phyloP scores from a whole-genome alignment of 2,329 filamentous ascomycete species.

The Microcyclospora pomicola region DNA sequence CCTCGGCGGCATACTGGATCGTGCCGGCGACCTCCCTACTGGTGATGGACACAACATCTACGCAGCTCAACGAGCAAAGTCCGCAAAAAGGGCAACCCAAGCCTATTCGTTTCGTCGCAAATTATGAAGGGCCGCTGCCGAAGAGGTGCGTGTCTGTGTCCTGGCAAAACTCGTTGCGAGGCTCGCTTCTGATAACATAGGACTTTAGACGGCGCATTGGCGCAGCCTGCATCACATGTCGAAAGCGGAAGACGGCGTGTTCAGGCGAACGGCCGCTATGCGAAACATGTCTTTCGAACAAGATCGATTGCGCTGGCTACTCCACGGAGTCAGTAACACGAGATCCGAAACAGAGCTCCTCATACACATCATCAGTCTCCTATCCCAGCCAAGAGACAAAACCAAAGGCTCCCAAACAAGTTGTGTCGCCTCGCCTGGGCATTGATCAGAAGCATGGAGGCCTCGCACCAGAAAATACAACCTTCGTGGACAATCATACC shows the following conservation, averaged over 20 bases:
- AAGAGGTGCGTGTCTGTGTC: conserved; percentile 34
- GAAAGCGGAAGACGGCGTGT: conserved; percentile 37
- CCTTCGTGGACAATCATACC: too few relatives aligned
- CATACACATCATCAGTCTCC: not conserved
- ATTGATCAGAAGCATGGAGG: too few relatives aligned
- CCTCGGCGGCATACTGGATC: too few relatives aligned
- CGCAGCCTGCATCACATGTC: conserved; percentile 46
- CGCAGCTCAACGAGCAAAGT: not conserved
- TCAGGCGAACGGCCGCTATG: conserved; percentile 31
- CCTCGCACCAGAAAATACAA: too few relatives aligned
- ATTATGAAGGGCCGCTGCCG: conserved; percentile 65
- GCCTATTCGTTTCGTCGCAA: conserved; percentile 57
- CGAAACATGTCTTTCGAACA: conserved; percentile 35
- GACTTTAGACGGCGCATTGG: conserved; percentile 53
- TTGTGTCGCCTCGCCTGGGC: too few relatives aligned
- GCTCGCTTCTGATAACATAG: not conserved
- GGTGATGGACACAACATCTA: too few relatives aligned
- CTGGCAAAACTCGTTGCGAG: not conserved
- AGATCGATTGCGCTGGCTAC: conserved; percentile 35
- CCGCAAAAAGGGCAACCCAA: conserved; percentile 9
- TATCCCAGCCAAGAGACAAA: too few relatives aligned
- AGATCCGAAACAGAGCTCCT: conserved; percentile 6
- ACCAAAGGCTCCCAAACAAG: too few relatives aligned
- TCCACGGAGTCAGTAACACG: conserved; percentile 21
- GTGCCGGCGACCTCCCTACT: too few relatives aligned